A percentile compares a stretch with the other conserved stretches of the same genome.
phyloP scores from a whole-genome alignment of 1,284 basidiomycete genomes.

The Dichomitus squalens region DNA sequence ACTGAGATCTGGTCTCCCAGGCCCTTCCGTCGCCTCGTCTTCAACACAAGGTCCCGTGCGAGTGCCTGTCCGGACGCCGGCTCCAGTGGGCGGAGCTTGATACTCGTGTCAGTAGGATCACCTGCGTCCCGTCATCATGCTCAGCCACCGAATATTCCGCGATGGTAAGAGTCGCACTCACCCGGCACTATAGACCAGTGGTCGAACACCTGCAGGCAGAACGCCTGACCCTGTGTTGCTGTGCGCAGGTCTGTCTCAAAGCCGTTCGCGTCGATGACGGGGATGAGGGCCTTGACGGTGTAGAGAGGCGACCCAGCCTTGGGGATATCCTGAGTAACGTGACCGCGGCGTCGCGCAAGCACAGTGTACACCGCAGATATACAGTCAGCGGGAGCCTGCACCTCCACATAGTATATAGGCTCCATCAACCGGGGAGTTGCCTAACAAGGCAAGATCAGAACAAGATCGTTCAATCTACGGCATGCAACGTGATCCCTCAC shows the following conservation, averaged over 20 bases:
- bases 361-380: conserved; percentile 98
- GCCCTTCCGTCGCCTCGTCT: conserved; percentile 95
- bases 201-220: conserved; percentile 94
- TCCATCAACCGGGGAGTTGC: conserved; percentile 93
- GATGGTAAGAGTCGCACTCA: conserved; percentile 36
- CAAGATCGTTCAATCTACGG: neutral
- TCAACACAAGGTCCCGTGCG: conserved; percentile 91
- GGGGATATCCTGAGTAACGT: conserved; percentile 96
- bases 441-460: conserved; percentile 39
- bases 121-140: conserved; percentile 48
- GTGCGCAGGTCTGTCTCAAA: conserved; percentile 98
- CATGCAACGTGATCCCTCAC: conserved; percentile 42
- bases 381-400: conserved; percentile 97
- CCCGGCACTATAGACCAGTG: conserved; percentile 99
- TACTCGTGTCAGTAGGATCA: conserved; percentile 94
- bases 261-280: conserved; percentile 97
- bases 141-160: conserved; percentile 13
- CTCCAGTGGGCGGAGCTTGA: conserved; percentile 94
- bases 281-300: conserved; percentile 96
- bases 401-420: conserved; percentile 97
- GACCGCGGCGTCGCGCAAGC: conserved; percentile 92
- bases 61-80: conserved; percentile 94
- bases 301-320: conserved; percentile 97
- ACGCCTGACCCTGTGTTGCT: conserved; percentile 97
- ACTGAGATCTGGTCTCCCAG: conserved; percentile 93